phyloP scores from a whole-genome alignment of 805 yeast genomes.

The Ogataea henricii region DNA sequence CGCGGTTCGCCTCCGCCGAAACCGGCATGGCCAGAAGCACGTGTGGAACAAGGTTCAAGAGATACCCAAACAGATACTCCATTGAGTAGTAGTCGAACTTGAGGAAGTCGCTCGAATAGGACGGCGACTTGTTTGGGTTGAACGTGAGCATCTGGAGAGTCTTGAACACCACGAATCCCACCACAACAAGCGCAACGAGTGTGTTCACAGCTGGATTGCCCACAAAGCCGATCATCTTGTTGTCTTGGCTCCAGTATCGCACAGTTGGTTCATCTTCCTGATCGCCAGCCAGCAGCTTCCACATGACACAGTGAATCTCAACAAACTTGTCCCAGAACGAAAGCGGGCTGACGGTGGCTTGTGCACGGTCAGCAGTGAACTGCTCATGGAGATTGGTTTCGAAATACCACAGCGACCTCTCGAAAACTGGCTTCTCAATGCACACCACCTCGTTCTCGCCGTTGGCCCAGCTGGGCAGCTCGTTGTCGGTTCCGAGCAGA shows the following conservation, averaged over 20 bases:
- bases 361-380: slow-evolving; percentile 36
- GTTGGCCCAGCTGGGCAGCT: slow-evolving; percentile 80
- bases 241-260: slow-evolving; percentile 51
- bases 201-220: slow-evolving; percentile 68
- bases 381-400: slow-evolving; percentile 65
- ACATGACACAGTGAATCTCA: slow-evolving; percentile 51
- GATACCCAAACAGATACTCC: slow-evolving; percentile 57
- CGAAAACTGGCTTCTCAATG: slow-evolving; percentile 66
- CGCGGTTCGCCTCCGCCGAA: slow-evolving; percentile 48
- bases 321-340: slow-evolving; percentile 51
- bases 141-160: slow-evolving; percentile 14
- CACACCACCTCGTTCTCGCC: slow-evolving; percentile 89
- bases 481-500: slow-evolving; percentile 69
- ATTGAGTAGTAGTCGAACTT: slow-evolving; percentile 29
- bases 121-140: slow-evolving; percentile 22
- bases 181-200: slow-evolving; percentile 40
- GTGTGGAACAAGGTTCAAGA: slow-evolving; percentile 59
- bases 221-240: slow-evolving; percentile 52
- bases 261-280: slow-evolving; percentile 51
- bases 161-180: slow-evolving; percentile 23
- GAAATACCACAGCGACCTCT: slow-evolving; percentile 72
- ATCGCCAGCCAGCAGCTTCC: too few species aligned
- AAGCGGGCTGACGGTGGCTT: slow-evolving; percentile 34
- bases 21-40: slow-evolving; percentile 41
- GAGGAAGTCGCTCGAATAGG: slow-evolving; percentile 9